Evolutionary conservation across 495 filamentous ascomycete genomes (phyloP).

Genomic region (Elasticomyces elasticus): DNA sequence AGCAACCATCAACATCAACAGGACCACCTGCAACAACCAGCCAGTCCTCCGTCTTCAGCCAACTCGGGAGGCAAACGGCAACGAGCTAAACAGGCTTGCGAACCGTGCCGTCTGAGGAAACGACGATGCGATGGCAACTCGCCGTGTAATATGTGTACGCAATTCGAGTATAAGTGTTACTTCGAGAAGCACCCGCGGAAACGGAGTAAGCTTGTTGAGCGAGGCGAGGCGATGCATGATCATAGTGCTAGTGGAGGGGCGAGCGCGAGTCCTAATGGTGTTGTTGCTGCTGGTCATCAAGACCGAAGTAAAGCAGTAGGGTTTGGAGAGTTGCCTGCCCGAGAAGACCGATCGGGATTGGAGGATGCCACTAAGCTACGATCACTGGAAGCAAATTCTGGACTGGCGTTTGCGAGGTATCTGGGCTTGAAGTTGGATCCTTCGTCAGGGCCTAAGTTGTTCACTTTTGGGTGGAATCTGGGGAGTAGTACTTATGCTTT

Average conservation of each 20-base stretch:
- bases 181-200: slow-evolving; percentile 27
- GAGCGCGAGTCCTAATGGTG: not conserved
- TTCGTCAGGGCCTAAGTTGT: slow-evolving; percentile 12
- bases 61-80: slow-evolving; percentile 20
- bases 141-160: slow-evolving; percentile 39
- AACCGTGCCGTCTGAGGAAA: slow-evolving; percentile 42
- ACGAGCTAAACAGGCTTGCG: slow-evolving; percentile 35
- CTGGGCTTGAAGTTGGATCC: slow-evolving; percentile 19
- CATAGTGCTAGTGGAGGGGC: not conserved
- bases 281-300: not conserved
- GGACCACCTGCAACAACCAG: not conserved
- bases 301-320: not conserved
- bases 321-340: not conserved
- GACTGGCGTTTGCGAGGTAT: slow-evolving; percentile 18
- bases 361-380: slow-evolving; percentile 11
- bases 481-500: slow-evolving; percentile 1
- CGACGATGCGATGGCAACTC: slow-evolving; percentile 39
- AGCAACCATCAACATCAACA: not conserved
- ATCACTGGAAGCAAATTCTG: slow-evolving; percentile 19
- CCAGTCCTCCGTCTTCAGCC: not conserved
- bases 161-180: slow-evolving; percentile 41
- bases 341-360: slow-evolving; percentile 6
- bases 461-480: slow-evolving; percentile 22
- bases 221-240: slow-evolving; percentile 4
- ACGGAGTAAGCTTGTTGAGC: slow-evolving; percentile 17